Percentiles rank a stretch among this genome's conserved stretches.
These are phyloP conservation scores for Euryodendron excelsum DNA, from an alignment of 148 eudicot genomes.

Conservation along the genomic window DNA sequence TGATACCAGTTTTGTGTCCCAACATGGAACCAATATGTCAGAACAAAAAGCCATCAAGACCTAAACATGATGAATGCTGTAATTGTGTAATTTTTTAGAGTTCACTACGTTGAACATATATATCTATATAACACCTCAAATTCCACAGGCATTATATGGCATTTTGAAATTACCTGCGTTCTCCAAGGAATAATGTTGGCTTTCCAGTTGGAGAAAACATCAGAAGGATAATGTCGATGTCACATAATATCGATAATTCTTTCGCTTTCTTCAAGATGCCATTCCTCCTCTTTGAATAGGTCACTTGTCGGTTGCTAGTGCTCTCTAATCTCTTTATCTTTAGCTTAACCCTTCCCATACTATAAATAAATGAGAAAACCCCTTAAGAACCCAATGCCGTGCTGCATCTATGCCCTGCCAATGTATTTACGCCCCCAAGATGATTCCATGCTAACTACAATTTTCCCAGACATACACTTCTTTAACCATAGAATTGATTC, in stretches of 20 bases:
- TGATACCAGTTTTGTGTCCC: not conserved
- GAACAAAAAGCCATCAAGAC: not conserved
- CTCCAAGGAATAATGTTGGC: slow-evolving; percentile 66
- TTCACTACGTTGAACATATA: not conserved
- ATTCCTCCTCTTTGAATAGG: slow-evolving; percentile 63
- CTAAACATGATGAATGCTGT: not conserved
- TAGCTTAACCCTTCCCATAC: slow-evolving; percentile 85
- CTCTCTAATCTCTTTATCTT: slow-evolving; percentile 75
- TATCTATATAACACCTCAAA: not conserved
- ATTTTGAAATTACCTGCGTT: slow-evolving; percentile 52
- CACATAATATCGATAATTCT: slow-evolving; percentile 70
- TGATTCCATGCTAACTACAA: slow-evolving; percentile 4
- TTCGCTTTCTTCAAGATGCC: slow-evolving; percentile 76
- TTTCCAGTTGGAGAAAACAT: slow-evolving; percentile 81
- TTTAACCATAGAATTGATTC: not conserved
- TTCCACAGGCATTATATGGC: not conserved
- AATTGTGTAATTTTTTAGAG: not conserved
- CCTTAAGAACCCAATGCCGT: slow-evolving; percentile 7
- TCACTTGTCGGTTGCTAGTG: slow-evolving; percentile 67
- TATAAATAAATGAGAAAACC: slow-evolving; percentile 24
- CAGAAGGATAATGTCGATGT: slow-evolving; percentile 62
- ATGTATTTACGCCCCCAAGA: not conserved
- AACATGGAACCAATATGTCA: not conserved
- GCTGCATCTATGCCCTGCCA: not conserved
- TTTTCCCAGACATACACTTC: not conserved